These are phyloP conservation scores for sunflower (Helianthus annuus) DNA, from an alignment of 129 eudicot species.

Conservation along the genomic window DNA sequence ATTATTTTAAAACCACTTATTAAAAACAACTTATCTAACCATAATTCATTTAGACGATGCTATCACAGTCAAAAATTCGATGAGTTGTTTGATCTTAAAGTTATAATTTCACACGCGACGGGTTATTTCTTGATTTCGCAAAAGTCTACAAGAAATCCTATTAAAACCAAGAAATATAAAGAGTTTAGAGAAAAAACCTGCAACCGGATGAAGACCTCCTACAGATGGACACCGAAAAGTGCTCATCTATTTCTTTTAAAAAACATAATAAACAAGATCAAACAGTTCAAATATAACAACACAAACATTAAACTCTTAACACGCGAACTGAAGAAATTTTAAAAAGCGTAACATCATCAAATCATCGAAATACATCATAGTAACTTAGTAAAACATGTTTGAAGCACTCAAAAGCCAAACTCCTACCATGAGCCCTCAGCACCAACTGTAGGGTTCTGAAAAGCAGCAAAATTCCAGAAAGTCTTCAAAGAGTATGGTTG, in stretches of 20 bases:
- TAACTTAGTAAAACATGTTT: slow-evolving; percentile 10
- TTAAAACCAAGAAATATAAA: too few species aligned
- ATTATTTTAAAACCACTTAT: too few species aligned
- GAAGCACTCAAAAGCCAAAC: not conserved
- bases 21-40: too few species aligned
- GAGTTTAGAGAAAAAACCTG: too few species aligned
- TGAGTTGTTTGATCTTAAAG: too few species aligned
- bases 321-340: not conserved
- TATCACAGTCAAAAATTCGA: too few species aligned
- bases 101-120: too few species aligned
- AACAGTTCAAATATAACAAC: not conserved
- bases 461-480: slow-evolving; percentile 67
- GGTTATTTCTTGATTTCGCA: too few species aligned
- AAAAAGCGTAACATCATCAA: slow-evolving; percentile 13
- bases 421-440: slow-evolving; percentile 46
- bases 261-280: not conserved
- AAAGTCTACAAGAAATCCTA: too few species aligned
- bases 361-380: not conserved
- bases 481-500: slow-evolving; percentile 72
- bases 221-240: not conserved
- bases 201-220: too few species aligned
- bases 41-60: too few species aligned
- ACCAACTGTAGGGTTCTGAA: slow-evolving; percentile 60
- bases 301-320: not conserved
- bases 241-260: not conserved